Evolutionary conservation across 2,329 filamentous ascomycete species (phyloP).

Genomic region (Sphaceloma murrayae): DNA sequence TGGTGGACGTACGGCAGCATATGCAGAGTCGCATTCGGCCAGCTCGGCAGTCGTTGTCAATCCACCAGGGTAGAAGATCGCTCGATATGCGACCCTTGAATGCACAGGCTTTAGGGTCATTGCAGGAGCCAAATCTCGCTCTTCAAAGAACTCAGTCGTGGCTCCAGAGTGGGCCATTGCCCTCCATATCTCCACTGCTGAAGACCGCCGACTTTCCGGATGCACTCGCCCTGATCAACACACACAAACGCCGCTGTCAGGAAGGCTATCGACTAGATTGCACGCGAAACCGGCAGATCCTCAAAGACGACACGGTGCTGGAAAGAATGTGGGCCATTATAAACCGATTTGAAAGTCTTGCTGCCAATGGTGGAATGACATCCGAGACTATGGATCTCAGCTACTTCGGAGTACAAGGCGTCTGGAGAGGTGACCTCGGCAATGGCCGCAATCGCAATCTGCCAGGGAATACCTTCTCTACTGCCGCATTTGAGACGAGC

Average conservation of each 20-base stretch:
- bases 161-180: constrained; percentile 8
- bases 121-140: constrained; percentile 7
- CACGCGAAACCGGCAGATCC: constrained; percentile 54
- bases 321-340: constrained; percentile 71
- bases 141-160: constrained; percentile 12
- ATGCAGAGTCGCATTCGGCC: constrained; percentile 13
- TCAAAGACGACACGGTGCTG: constrained; percentile 64
- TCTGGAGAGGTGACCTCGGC: constrained; percentile 59
- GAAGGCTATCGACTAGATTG: constrained; percentile 52
- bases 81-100: constrained; percentile 12
- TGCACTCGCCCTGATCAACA: constrained; percentile 19
- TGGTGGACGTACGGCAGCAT: constrained; percentile 14
- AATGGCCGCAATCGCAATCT: constrained; percentile 23
- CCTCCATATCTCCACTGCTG: constrained; percentile 2
- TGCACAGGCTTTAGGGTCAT: constrained; percentile 10
- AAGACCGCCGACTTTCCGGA: constrained; percentile 16
- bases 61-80: constrained; percentile 2
- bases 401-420: constrained; percentile 62
- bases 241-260: constrained; percentile 45
- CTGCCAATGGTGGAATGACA: constrained; percentile 60
- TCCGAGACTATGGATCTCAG: constrained; percentile 59
- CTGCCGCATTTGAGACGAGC: constrained; percentile 30
- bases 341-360: constrained; percentile 53
- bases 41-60: constrained; percentile 5
- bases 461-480: constrained; percentile 18